Base-by-base conservation (phyloP, 805 yeast species). In the Saturnispora dispora region DNA sequence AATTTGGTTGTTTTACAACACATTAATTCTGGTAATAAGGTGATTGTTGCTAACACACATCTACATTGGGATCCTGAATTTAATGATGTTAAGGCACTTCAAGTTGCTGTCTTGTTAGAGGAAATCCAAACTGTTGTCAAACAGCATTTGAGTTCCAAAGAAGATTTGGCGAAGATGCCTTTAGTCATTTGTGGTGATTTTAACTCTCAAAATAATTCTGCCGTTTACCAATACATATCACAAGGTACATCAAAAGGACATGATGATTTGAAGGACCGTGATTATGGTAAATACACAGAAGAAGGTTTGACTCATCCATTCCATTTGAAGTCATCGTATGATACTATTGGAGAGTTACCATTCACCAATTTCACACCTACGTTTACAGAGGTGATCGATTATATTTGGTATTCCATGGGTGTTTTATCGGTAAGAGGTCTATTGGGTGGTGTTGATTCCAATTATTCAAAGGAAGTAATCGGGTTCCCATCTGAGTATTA, bases 11-110 rank as follows among this genome's bases (percentile, higher is more conserved):
- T 82, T 51, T 76, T 93, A 57, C 88, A 87, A 63, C 93, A 86
- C 61, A 66, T 73, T 33, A 77, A 76, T 50, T 79, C 90, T 5
- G 88, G 90, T 17, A 85, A 83, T 63, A 77, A 77, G 55, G 69
- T 91, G 37, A 74, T 87, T 58, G 73, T 88, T 36, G 89, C 86
- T 3, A 91, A 89, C 61, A 91, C 98, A 0, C 99, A 93, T 74
- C 78, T 93, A 66, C 97, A 91, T 67, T 93, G 99, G 98, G 97
- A 93, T 71, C 99, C 99, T 4, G 88, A 86, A 47, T 87, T 83
- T 63, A 88, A 88, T 64, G 99, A 93, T 69, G 99, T 93, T 52
- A 93, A 93, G 67, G 81, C 97, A 2, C 84, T 93, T 70, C 99
- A 93, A 72, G 93, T 87, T 51, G 97, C 96, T 42, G 84, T 93